Evolutionary conservation across 169 alveolate genomes (phyloP).

Genomic region (Perkinsus marinus): DNA sequence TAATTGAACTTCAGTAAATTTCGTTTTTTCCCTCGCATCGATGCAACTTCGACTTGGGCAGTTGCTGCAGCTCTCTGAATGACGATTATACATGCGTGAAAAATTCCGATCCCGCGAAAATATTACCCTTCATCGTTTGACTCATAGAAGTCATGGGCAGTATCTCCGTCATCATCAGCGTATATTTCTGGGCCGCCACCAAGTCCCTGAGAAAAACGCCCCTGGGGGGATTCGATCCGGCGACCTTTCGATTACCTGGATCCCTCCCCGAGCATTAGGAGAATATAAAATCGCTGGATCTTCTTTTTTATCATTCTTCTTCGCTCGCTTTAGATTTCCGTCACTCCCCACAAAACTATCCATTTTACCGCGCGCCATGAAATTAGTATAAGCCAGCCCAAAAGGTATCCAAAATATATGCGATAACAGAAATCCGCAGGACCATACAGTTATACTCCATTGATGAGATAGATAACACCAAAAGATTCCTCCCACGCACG

Average conservation of each 20-base stretch:
- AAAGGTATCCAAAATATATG: background rate
- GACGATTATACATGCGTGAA: background rate
- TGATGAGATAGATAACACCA: background rate
- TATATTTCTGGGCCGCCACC: background rate
- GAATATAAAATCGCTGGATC: background rate
- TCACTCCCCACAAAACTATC: background rate
- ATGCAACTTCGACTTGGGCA: background rate
- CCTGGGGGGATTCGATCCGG: background rate
- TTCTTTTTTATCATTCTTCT: background rate
- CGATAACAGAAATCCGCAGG: background rate
- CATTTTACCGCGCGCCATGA: background rate
- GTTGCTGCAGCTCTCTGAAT: background rate
- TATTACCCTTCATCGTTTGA: background rate
- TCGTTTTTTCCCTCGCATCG: background rate
- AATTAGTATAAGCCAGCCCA: background rate
- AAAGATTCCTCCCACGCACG: background rate
- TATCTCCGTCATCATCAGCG: background rate
- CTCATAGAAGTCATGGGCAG: background rate
- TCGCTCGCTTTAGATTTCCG: background rate
- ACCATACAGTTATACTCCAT: background rate
- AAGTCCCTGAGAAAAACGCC: background rate
- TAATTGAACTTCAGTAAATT: background rate
- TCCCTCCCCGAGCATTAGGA: background rate
- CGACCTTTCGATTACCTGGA: background rate
- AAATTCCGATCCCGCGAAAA: background rate